A percentile compares a stretch with the other conserved stretches of the same genome.
phyloP scores from a whole-genome alignment of 2,329 filamentous ascomycete genomes.

The Pseudogymnoascus sp. region DNA sequence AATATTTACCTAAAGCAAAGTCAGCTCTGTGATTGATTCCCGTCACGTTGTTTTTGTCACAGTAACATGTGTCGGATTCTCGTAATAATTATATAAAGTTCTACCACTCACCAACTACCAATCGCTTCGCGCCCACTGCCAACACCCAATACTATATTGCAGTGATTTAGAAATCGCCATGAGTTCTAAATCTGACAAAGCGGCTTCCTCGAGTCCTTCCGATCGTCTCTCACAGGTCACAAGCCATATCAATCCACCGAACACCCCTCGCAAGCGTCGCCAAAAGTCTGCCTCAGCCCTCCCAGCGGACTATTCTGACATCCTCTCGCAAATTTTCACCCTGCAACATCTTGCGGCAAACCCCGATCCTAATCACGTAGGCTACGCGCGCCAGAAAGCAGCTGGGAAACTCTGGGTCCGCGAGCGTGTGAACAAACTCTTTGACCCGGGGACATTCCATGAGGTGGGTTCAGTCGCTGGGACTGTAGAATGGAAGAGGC shows the following conservation, averaged over 20 bases:
- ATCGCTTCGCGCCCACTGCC: background rate
- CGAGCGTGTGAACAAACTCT: slow-evolving; percentile 49
- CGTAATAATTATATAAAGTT: background rate
- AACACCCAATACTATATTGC: background rate
- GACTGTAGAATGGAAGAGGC: slow-evolving; percentile 48
- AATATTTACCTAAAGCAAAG: background rate
- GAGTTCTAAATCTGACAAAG: background rate
- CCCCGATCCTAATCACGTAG: slow-evolving; percentile 44
- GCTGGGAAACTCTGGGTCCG: slow-evolving; percentile 59
- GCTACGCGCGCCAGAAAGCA: slow-evolving; percentile 55
- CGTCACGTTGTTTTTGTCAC: background rate
- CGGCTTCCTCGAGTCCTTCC: slow-evolving; percentile 16
- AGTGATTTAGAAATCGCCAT: background rate
- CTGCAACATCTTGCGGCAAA: slow-evolving; percentile 46
- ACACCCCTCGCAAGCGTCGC: slow-evolving; percentile 24
- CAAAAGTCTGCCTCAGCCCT: slow-evolving; percentile 28
- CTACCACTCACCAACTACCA: background rate
- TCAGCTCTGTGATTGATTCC: background rate
- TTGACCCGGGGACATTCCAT: slow-evolving; percentile 47
- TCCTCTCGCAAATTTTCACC: slow-evolving; percentile 46
- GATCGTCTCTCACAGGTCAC: slow-evolving; percentile 27
- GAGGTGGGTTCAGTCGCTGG: slow-evolving; percentile 55
- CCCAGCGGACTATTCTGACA: slow-evolving; percentile 54
- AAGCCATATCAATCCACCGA: slow-evolving; percentile 21
- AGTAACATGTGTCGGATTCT: background rate